Percentiles rank a stretch among this genome's conserved stretches.
These are phyloP conservation scores for Allium sativum DNA, from an alignment of 106 monocot genomes.

Conservation along the genomic window DNA sequence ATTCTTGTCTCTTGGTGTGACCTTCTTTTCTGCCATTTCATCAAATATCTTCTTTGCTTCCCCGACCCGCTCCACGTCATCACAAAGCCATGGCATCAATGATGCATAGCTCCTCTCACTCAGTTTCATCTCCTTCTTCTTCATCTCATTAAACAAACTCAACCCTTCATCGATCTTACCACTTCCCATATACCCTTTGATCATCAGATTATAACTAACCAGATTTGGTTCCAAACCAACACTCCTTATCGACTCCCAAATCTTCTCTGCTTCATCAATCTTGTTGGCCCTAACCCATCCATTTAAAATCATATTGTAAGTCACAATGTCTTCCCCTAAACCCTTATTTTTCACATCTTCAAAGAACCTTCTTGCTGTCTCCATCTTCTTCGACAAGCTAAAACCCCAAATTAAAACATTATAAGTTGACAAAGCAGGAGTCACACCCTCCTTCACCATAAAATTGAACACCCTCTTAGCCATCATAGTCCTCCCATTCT, in stretches of 20 bases:
- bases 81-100: slow-evolving; percentile 73
- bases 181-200: slow-evolving; percentile 3
- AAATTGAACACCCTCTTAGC: slow-evolving; percentile 68
- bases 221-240: background rate
- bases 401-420: slow-evolving; percentile 85
- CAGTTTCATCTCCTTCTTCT: slow-evolving; percentile 30
- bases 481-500: slow-evolving; percentile 67
- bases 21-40: slow-evolving; percentile 70
- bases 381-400: slow-evolving; percentile 61
- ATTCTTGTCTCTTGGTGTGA: too few relatives aligned
- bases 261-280: slow-evolving; percentile 39
- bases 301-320: slow-evolving; percentile 76
- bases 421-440: slow-evolving; percentile 64
- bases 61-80: slow-evolving; percentile 18
- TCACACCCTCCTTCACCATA: slow-evolving; percentile 61
- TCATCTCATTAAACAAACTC: slow-evolving; percentile 25
- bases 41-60: slow-evolving; percentile 41
- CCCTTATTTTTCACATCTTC: too few relatives aligned
- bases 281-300: slow-evolving; percentile 34
- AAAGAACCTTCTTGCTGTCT: too few relatives aligned
- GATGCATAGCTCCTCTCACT: slow-evolving; percentile 62
- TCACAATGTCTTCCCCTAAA: slow-evolving; percentile 33
- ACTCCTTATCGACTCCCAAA: slow-evolving; percentile 26
- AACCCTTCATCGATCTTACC: too few relatives aligned
- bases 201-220: slow-evolving; percentile 1